Evolutionary conservation across 169 alveolate species (phyloP), one percentile per base, ranked within the genome.

Genomic region (Blepharisma undulans): DNA sequence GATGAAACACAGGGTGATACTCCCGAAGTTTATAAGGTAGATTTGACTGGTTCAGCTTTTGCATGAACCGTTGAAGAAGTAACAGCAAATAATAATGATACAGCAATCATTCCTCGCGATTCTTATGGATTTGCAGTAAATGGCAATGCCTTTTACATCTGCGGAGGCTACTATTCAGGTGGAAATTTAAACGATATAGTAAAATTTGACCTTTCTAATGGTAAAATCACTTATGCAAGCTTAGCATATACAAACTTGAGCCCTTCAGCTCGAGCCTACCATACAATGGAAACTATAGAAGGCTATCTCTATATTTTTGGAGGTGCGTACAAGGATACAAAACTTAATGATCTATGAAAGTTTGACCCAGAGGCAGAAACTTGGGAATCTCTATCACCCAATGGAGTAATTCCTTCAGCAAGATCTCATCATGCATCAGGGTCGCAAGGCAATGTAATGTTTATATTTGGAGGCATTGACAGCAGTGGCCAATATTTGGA

Each of bases 391-490:
- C 61, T 86, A 12, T 19, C 22, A 8, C 12, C 89, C 4, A 72
- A 61, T 25, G 91, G 91, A 27, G 59, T 61, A 71, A 29, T 60
- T 3, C 80, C 84, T 12, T 19, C 66, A 10, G 22, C 79, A 36
- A n/a, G 89, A 10, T 22, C 36, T n/a, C 22, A 27, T n/a, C 78
- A 84, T 60, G 77, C 79, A 22, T 21, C 71, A 21, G 77, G 77
- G 6, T n/a, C 89, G 12, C 48, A 84, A 5, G 74, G 79, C 27
- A 76, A 84, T 76, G 34, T 84, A 12, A 21, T 84, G 34, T n/a
- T 84, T 36, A 84, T 84, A 8, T 84, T n/a, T n/a, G 89, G 89
- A 36, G 89, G 89, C 8, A 21, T 21, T 32, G 34, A 60, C 16
- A 25, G 6, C 10, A 12, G n/a, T 4, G 89, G 89, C 5, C 66